A percentile compares a stretch with the other conserved stretches of the same genome.
These are phyloP conservation scores for Eimeria tenella DNA, from an alignment of 169 alveolate species.

Conservation along the genomic window DNA sequence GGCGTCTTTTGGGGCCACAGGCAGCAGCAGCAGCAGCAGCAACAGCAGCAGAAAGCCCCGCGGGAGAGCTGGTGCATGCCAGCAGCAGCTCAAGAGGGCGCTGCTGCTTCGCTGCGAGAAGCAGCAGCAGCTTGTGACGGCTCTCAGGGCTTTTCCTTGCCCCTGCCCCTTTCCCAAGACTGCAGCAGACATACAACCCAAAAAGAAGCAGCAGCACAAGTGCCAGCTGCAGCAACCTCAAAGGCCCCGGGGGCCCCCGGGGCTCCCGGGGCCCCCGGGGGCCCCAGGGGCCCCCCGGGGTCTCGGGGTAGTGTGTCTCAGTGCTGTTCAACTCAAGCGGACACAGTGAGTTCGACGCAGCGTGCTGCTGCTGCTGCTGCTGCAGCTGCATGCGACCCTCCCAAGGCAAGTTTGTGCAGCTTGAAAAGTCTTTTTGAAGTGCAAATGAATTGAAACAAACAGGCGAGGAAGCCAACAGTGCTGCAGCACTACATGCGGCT, in stretches of 20 bases:
- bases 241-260: too few relatives aligned
- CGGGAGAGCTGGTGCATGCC: slow-evolving; percentile 31
- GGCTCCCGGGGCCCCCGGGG: too few relatives aligned
- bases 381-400: not conserved
- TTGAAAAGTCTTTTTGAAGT: not conserved
- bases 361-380: not conserved
- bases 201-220: not conserved
- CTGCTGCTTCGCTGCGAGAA: not conserved
- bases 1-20: too few relatives aligned
- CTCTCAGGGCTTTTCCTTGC: not conserved
- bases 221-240: not conserved
- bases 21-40: not conserved
- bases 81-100: not conserved
- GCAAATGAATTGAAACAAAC: not conserved
- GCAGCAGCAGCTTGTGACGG: not conserved
- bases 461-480: not conserved
- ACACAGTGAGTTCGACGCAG: not conserved
- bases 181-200: not conserved
- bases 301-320: not conserved
- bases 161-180: not conserved
- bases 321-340: slow-evolving; percentile 16
- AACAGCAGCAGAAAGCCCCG: not conserved
- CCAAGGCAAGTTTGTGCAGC: not conserved
- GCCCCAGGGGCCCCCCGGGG: not conserved
- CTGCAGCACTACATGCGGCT: slow-evolving; percentile 48